A percentile compares a stretch with the other conserved stretches of the same genome.
Conservation (phyloP, 768 basidiomycete genomes). For the Hemileccinum rubropunctum region DNA sequence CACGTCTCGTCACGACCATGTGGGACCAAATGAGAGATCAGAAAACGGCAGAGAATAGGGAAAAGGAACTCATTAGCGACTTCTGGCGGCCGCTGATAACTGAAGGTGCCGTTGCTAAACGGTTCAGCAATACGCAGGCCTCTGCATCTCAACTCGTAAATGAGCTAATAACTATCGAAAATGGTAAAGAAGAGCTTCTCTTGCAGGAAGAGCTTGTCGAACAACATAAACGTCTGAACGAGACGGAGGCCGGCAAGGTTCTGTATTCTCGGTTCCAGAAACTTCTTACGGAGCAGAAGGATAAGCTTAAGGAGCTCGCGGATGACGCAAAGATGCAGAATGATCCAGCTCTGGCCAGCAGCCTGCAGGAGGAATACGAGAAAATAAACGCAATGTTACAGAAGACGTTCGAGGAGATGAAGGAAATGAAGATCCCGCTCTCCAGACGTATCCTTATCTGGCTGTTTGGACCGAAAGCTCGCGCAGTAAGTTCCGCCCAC, state of each 20-base stretch:
- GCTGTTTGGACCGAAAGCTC: conserved; percentile 8
- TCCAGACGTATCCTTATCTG: conserved; percentile 6
- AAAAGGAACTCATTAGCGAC: conserved; percentile 22
- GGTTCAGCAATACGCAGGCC: conserved; percentile 3
- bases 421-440: conserved; percentile 16
- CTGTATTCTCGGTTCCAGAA: conserved; percentile 14
- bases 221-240: conserved; percentile 13
- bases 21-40: too few relatives aligned
- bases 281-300: conserved; percentile 17
- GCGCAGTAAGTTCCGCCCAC: background rate
- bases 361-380: conserved; percentile 10
- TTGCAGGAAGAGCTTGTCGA: conserved; percentile 20
- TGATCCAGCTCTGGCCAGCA: conserved; percentile 8
- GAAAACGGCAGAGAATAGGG: conserved; percentile 13
- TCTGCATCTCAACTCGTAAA: conserved; percentile 1
- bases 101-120: background rate
- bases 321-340: conserved; percentile 15
- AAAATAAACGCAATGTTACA: conserved; percentile 9
- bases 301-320: conserved; percentile 12
- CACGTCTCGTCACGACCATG: conserved; percentile 23
- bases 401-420: conserved; percentile 22
- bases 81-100: conserved; percentile 22
- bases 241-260: conserved; percentile 21
- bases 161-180: background rate
- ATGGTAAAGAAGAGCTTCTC: background rate